Evolutionary conservation across 768 basidiomycete genomes (phyloP), one percentile per base, ranked within the genome.

Genomic region (Boletus fagicola): DNA sequence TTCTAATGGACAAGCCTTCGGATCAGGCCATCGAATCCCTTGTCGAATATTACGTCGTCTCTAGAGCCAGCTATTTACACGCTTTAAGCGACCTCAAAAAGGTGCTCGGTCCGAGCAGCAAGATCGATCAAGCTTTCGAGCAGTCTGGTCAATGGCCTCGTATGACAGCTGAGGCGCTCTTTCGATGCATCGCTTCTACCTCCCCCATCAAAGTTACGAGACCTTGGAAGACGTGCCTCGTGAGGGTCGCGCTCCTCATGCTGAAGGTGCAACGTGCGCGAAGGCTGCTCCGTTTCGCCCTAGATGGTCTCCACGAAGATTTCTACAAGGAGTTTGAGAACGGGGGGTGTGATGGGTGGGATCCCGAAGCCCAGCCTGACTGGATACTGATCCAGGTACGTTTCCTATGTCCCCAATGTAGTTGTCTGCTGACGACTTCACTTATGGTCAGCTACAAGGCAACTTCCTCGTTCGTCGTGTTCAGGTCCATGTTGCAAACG

Each of bases 341-440:
- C 4, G 54, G 46, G 3, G 65, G 63, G 13, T 64, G 54, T 11
- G 57, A 64, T 13, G 65, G 53, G 1, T 64, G 61, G 61, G 31
- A 65, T n/a, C 51, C 60, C 1, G 51, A 66, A 38, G 22, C 18
- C 1, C 55, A 73, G 49, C 67, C 72, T 0, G 77, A 78, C 50
- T 80, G 78, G 80, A 60, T 78, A 1, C 56, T 80, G 30, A 71
- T 80, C 11, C 79, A 80, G 68, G 75, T 77, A 11, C 35, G 49
- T 51, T 26, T 51, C 31, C 20, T 4, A 13, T 3, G 42, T 13
- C 1, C 18, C 31, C 16, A 9, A 12, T n/a, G 35, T 13, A 2
- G 8, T 24, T 8, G 3, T 31, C n/a, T 20, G 11, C 13, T 40
- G 38, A 51, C 11, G n/a, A 2, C n/a, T 20, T 47, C 28, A 16